Evolutionary conservation across 345 rosid genomes (phyloP).

Genomic region (Eucalyptus urophylla): DNA sequence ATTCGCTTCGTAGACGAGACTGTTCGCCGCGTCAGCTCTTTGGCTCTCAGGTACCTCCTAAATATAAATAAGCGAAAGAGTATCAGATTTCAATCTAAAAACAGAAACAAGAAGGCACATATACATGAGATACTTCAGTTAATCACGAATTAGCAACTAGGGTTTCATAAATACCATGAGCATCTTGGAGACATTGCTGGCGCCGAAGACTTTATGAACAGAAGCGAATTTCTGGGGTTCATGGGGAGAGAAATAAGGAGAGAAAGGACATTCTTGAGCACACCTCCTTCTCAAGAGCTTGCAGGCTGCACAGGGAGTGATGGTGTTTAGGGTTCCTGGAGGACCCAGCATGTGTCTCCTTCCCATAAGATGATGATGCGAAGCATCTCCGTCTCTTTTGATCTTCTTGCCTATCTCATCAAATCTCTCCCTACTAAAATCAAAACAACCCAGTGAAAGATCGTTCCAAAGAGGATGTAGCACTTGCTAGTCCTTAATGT

Average conservation of each 20-base stretch:
- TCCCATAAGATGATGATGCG: constrained; percentile 34
- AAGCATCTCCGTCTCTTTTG: constrained; percentile 71
- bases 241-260: constrained; percentile 93
- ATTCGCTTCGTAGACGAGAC: constrained; percentile 93
- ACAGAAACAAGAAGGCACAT: not conserved
- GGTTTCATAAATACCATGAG: constrained; percentile 37
- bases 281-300: constrained; percentile 88
- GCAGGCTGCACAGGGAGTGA: constrained; percentile 98
- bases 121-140: not conserved
- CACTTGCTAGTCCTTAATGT: not conserved
- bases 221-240: constrained; percentile 94
- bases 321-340: constrained; percentile 72
- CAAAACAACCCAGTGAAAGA: not conserved
- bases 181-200: constrained; percentile 97
- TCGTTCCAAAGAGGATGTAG: not conserved
- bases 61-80: not conserved
- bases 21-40: constrained; percentile 80
- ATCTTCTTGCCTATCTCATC: constrained; percentile 82
- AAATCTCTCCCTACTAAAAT: constrained; percentile 50
- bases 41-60: constrained; percentile 87
- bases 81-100: not conserved
- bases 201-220: constrained; percentile 94
- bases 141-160: not conserved
- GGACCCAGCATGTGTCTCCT: constrained; percentile 76
- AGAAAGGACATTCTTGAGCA: constrained; percentile 95